A percentile compares a stretch with the other conserved stretches of the same genome.
Conservation (phyloP, 140 eudicot genomes). For the Ambrosia hybrid region DNA sequence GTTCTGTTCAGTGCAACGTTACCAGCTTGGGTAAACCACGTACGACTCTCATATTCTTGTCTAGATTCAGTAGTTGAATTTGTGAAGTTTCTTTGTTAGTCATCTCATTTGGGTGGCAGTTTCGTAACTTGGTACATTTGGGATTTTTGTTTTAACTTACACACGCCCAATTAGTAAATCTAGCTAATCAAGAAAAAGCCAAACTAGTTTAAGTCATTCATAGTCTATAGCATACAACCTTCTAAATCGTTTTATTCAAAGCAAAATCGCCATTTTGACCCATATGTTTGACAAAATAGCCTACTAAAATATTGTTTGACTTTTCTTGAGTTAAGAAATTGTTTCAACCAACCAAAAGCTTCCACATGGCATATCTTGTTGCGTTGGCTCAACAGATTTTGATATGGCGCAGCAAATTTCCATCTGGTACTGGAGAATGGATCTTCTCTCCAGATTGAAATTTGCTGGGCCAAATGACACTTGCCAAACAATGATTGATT, state of each 20-base stretch:
- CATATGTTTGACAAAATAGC: no score
- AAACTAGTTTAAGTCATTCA: neutral
- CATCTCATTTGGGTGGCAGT: neutral
- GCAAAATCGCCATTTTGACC: neutral
- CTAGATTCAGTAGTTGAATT: neutral
- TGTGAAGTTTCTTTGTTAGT: neutral
- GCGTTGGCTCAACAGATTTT: no score
- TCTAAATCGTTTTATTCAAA: neutral
- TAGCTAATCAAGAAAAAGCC: neutral
- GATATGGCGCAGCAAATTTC: no score
- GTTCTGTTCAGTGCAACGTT: constrained; percentile 93
- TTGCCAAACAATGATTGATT: no score
- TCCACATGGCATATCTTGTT: no score
- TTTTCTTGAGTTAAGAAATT: neutral
- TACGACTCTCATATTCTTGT: constrained; percentile 28
- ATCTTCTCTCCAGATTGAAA: no score
- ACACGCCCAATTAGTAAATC: neutral
- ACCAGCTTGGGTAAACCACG: constrained; percentile 89
- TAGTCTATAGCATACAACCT: neutral
- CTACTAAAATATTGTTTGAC: no score
- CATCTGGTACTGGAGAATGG: no score
- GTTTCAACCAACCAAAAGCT: no score
- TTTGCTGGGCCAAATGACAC: no score
- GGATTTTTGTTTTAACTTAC: neutral
- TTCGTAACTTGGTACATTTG: no score